Evolutionary conservation across 495 filamentous ascomycete genomes (phyloP).

Genomic region (Lophiotrema nucula): DNA sequence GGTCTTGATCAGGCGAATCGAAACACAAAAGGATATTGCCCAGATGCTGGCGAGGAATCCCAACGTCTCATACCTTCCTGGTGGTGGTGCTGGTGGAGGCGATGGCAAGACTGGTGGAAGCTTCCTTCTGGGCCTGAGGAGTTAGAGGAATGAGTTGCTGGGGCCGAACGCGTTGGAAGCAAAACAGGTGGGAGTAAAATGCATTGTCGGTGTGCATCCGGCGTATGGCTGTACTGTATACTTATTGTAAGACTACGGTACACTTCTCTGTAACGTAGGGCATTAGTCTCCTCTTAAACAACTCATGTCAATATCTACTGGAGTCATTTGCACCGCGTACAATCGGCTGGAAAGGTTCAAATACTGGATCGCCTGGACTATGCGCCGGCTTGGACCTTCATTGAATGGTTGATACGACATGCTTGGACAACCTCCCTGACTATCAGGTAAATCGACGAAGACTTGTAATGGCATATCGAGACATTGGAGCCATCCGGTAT

Average conservation of each 20-base stretch:
- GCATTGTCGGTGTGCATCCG: slow-evolving; percentile 14
- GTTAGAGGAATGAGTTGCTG: slow-evolving; percentile 6
- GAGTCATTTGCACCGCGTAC: too few species aligned
- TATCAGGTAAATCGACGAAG: too few species aligned
- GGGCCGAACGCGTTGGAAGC: not conserved
- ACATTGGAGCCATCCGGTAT: too few species aligned
- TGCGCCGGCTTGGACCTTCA: too few species aligned
- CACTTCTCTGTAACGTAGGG: slow-evolving; percentile 31
- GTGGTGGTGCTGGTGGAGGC: slow-evolving; percentile 61
- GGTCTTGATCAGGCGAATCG: slow-evolving; percentile 93
- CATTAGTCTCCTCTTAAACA: slow-evolving; percentile 34
- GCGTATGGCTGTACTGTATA: slow-evolving; percentile 26
- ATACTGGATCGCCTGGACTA: too few species aligned
- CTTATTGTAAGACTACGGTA: slow-evolving; percentile 10
- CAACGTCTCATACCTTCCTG: slow-evolving; percentile 92
- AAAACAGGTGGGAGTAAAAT: not conserved
- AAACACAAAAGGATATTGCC: slow-evolving; percentile 95
- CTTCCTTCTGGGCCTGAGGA: slow-evolving; percentile 61
- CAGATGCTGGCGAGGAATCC: slow-evolving; percentile 85
- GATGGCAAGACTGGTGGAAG: slow-evolving; percentile 61
- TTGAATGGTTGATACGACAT: too few species aligned
- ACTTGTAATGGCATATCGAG: too few species aligned
- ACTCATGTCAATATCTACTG: too few species aligned
- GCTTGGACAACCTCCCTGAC: too few species aligned
- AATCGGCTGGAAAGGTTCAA: too few species aligned